phyloP scores from a whole-genome alignment of 148 eudicot species.

The Dysphania ambrosioides region DNA sequence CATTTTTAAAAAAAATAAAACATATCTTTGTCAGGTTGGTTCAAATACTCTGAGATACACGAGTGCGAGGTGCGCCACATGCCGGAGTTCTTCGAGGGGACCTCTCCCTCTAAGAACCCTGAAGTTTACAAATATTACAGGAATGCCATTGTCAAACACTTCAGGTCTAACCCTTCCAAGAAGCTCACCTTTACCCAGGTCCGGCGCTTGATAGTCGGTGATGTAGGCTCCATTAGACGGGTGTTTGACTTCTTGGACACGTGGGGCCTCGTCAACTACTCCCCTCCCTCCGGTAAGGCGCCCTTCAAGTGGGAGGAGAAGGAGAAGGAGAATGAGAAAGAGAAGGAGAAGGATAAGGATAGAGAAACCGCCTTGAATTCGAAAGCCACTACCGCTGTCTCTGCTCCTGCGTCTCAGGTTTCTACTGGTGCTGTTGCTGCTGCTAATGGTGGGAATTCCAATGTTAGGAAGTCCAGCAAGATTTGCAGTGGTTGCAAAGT shows the following conservation, averaged over 20 bases:
- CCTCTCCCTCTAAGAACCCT: slow-evolving; percentile 69
- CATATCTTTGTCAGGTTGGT: no score
- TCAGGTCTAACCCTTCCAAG: slow-evolving; percentile 48
- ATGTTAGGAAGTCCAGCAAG: slow-evolving; percentile 37
- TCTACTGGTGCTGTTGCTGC: background rate
- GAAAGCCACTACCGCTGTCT: slow-evolving; percentile 12
- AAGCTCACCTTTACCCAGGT: slow-evolving; percentile 81
- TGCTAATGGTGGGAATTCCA: slow-evolving; percentile 25
- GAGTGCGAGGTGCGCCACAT: slow-evolving; percentile 66
- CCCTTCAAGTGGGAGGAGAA: slow-evolving; percentile 64
- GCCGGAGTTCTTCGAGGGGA: slow-evolving; percentile 82
- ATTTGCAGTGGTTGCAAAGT: slow-evolving; percentile 71
- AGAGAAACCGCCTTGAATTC: no score
- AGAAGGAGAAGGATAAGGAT: no score
- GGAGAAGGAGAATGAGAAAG: slow-evolving; percentile 32
- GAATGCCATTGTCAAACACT: slow-evolving; percentile 56
- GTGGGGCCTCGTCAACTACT: slow-evolving; percentile 91
- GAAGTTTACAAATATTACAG: slow-evolving; percentile 74
- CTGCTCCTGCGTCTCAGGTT: background rate
- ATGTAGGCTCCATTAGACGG: slow-evolving; percentile 73
- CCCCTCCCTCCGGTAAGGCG: slow-evolving; percentile 38
- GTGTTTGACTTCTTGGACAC: slow-evolving; percentile 88
- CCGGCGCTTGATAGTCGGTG: slow-evolving; percentile 68
- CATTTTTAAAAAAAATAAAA: background rate
- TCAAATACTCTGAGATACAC: slow-evolving; percentile 61